Evolutionary conservation across 495 filamentous ascomycete species (phyloP).

Genomic region (Geopyxis carbonaria): DNA sequence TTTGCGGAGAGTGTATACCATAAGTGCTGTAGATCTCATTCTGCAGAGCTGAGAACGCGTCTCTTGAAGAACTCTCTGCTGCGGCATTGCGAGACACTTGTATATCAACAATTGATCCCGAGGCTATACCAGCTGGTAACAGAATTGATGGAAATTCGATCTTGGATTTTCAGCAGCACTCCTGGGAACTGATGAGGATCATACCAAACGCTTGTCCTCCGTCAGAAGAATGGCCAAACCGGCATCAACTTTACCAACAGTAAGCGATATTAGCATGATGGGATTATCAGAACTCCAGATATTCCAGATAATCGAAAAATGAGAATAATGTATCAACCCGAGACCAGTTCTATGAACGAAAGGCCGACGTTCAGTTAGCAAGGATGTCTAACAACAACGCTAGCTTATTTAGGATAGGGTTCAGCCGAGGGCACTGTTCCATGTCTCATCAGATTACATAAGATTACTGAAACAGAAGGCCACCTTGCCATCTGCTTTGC

Average conservation of each 20-base stretch:
- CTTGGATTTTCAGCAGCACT: constrained; percentile 30
- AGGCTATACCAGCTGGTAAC: constrained; percentile 81
- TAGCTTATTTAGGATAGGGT: too few species aligned
- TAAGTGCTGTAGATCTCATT: constrained; percentile 72
- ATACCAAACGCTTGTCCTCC: constrained; percentile 88
- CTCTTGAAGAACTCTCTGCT: constrained; percentile 55
- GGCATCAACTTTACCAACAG: constrained; percentile 97
- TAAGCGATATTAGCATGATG: constrained; percentile 98
- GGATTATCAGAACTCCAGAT: too few species aligned
- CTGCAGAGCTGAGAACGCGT: constrained; percentile 67
- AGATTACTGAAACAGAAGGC: too few species aligned
- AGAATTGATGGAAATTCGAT: constrained; percentile 99
- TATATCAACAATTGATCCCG: constrained; percentile 94
- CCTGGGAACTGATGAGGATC: constrained; percentile 11
- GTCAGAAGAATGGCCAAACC: constrained; percentile 94
- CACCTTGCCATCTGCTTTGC: too few species aligned
- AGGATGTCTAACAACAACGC: too few species aligned
- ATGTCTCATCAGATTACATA: too few species aligned
- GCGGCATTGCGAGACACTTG: constrained; percentile 73
- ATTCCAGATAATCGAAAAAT: too few species aligned
- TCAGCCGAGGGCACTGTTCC: too few species aligned
- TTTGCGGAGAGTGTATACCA: constrained; percentile 57
- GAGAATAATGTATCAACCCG: too few species aligned
- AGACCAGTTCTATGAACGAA: too few species aligned
- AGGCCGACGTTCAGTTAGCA: too few species aligned